These are phyloP conservation scores for Nicotiana paniculata DNA, from an alignment of 257 asterid genomes.

Conservation along the genomic window DNA sequence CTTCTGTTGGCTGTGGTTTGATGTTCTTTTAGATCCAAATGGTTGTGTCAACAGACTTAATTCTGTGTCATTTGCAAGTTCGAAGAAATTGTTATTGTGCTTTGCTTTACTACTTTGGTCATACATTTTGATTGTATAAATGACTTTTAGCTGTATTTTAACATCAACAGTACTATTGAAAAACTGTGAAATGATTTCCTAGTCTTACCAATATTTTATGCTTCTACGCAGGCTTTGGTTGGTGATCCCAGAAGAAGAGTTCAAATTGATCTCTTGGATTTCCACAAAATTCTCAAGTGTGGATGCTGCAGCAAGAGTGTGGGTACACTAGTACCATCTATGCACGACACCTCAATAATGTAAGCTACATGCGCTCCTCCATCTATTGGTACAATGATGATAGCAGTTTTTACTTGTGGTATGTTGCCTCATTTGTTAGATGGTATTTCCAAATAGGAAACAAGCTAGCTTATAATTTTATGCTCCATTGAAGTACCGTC, in stretches of 20 bases:
- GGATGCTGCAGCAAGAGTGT: slow-evolving; percentile 64
- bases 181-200: not conserved
- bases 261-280: slow-evolving; percentile 81
- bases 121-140: no score
- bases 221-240: slow-evolving; percentile 56
- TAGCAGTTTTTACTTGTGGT: not conserved
- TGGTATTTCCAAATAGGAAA: not conserved
- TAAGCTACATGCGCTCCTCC: slow-evolving; percentile 24
- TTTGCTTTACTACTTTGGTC: no score
- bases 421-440: not conserved
- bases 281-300: slow-evolving; percentile 57
- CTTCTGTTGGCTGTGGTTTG: no score
- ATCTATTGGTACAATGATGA: not conserved
- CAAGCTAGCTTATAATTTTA: not conserved
- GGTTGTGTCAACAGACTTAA: no score
- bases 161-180: not conserved
- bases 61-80: no score
- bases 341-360: slow-evolving; percentile 81
- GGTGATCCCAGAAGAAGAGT: slow-evolving; percentile 97
- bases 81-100: no score
- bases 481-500: not conserved
- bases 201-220: slow-evolving; percentile 12
- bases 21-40: no score
- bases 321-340: slow-evolving; percentile 43
- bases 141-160: not conserved